These are phyloP conservation scores for Thamnidium elegans DNA, from an alignment of 192 early-diverging fungal species.

Conservation along the genomic window DNA sequence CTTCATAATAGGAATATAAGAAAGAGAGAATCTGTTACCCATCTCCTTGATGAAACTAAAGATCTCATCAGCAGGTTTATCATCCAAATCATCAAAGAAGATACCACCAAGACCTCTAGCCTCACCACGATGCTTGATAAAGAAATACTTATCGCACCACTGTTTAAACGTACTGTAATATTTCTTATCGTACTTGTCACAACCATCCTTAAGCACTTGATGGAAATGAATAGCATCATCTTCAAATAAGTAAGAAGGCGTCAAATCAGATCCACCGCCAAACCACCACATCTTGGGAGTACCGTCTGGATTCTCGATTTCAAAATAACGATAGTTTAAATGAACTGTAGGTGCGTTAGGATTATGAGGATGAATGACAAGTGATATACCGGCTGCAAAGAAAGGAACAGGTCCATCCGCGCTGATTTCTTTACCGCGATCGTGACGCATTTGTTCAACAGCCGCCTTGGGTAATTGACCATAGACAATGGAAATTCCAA, in stretches of 20 bases:
- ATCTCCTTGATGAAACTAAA: constrained; percentile 85
- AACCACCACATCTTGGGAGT: constrained; percentile 88
- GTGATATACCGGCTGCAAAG: constrained; percentile 87
- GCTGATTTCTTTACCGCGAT: constrained; percentile 62
- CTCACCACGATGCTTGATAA: constrained; percentile 82
- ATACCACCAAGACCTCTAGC: constrained; percentile 94
- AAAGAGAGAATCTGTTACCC: constrained; percentile 74
- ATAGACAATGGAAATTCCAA: constrained; percentile 86
- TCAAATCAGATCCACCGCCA: constrained; percentile 95
- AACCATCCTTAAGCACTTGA: constrained; percentile 84
- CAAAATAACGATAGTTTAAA: constrained; percentile 97
- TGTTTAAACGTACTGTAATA: constrained; percentile 92
- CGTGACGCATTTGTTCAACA: constrained; percentile 86
- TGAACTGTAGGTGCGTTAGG: constrained; percentile 96
- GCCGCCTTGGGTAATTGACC: constrained; percentile 76
- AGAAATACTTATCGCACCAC: constrained; percentile 97
- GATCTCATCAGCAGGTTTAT: constrained; percentile 66
- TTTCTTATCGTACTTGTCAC: constrained; percentile 78
- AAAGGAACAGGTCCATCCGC: constrained; percentile 64
- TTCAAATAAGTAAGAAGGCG: constrained; percentile 84
- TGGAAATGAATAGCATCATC: constrained; percentile 96
- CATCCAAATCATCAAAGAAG: constrained; percentile 96
- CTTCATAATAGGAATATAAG: constrained; percentile 88
- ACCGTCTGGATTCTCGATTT: constrained; percentile 65
- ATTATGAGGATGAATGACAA: constrained; percentile 95